Base-by-base conservation (phyloP, 2,329 filamentous ascomycete species). In the Phialocephala subalpina region DNA sequence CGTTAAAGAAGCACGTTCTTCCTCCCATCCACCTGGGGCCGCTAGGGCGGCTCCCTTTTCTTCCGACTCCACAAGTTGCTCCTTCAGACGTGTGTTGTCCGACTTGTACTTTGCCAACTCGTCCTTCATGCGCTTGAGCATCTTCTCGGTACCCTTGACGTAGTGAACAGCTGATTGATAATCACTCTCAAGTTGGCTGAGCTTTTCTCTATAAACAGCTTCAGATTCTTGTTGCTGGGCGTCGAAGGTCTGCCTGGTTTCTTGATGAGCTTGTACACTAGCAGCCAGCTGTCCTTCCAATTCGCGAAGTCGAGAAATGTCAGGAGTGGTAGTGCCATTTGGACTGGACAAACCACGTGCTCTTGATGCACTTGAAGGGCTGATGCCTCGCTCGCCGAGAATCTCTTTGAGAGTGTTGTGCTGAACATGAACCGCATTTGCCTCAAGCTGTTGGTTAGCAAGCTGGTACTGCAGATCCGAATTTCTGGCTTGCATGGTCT, bases 131-230 rank as follows among this genome's bases (percentile, higher is more conserved):
- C 97, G 95, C 80, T 96, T 94, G 58, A 99, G 87, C 94, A 99
- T 97, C 86, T 97, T 98, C 80, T 99, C 96, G 1, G 96, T 98
- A 65, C 96, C 96, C 80, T 97, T 97, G 72, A 99, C 93, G 76
- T 99, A 99, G 79, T 97, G 96, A 58, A 98, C 94, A 18, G 96
- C 95, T 49, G 96, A 97, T 79, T 97, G 94, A 77, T 99, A 97
- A 78, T 99, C 96, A 77, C 94, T 97, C 80, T 98, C 94, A 36
- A 99, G 88, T 76, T 97, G 94, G 66, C 93, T 88, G 60, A 99
- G 85, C 79, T 97, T 97, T 77, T 97, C 94, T 68, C 94, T 92
- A 81, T 97, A 98, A 56, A 92, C 87, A 63, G 89, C 86, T 77
- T 97, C 95, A n/a, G 93, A 91, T 75, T 97, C 93, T 72, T 96